These are phyloP conservation scores for Syncephalastrum racemosum DNA, from an alignment of 371 early-diverging fungal species.

Conservation along the genomic window DNA sequence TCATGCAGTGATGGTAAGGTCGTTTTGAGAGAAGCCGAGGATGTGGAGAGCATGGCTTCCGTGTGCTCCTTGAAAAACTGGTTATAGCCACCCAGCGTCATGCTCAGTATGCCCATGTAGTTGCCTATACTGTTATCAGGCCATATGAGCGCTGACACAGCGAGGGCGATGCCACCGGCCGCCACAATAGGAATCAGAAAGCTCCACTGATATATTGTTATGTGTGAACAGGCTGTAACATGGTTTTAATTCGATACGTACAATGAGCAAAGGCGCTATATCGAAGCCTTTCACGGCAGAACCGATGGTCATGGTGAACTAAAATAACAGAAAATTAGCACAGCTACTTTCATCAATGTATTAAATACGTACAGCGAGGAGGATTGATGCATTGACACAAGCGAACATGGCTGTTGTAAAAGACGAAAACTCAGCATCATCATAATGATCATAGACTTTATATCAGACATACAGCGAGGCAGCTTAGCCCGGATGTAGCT, in stretches of 20 bases:
- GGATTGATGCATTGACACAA: conserved; percentile 36
- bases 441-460: not conserved
- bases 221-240: too few species aligned
- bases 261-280: too few species aligned
- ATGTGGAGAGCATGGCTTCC: conserved; percentile 23
- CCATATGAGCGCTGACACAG: conserved; percentile 39
- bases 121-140: conserved; percentile 47
- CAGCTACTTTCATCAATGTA: too few species aligned
- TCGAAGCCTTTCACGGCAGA: conserved; percentile 5
- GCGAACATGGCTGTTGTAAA: conserved; percentile 36
- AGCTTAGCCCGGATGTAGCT: conserved; percentile 33
- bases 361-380: conserved; percentile 26
- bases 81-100: conserved; percentile 29
- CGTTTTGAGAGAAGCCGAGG: not conserved
- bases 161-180: conserved; percentile 34
- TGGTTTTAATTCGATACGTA: not conserved
- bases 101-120: conserved; percentile 24
- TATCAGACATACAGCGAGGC: conserved; percentile 27
- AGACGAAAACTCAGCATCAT: not conserved
- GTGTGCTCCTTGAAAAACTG: conserved; percentile 37
- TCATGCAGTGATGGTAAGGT: conserved; percentile 28
- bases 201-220: conserved; percentile 24
- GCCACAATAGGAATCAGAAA: conserved; percentile 38
- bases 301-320: conserved; percentile 37
- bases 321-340: not conserved